phyloP scores from a whole-genome alignment of 257 asterid species.

The Nicotiana paniculata region DNA sequence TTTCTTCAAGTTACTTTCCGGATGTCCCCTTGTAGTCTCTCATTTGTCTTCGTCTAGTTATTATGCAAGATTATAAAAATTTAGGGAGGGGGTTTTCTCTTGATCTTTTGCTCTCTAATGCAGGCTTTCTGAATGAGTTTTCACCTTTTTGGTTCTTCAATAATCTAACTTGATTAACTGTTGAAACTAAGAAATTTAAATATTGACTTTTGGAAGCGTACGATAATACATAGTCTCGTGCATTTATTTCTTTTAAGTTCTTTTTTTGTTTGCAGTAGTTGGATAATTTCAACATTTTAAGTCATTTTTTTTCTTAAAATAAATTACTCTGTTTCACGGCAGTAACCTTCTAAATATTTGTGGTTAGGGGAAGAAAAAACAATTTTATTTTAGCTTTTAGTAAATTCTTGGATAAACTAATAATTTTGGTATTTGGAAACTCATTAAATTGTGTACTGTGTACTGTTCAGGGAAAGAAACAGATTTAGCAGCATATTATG shows the following conservation, averaged over 20 bases:
- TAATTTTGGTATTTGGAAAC: not conserved
- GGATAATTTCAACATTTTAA: not conserved
- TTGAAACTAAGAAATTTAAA: not conserved
- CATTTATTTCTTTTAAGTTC: not conserved
- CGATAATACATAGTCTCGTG: not conserved
- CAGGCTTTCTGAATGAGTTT: not conserved
- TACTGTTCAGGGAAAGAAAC: not conserved
- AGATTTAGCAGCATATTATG: not conserved
- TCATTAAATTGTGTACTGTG: not conserved
- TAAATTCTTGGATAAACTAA: not conserved
- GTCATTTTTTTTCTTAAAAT: not conserved
- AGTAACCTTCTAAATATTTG: not conserved
- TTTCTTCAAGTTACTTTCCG: too few species aligned
- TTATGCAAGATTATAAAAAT: not conserved
- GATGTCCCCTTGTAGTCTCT: too few species aligned
- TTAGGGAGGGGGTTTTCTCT: not conserved
- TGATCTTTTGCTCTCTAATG: not conserved
- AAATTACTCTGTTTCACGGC: not conserved
- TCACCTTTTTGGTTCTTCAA: not conserved
- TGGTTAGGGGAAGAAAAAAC: not conserved
- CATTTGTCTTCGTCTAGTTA: not conserved
- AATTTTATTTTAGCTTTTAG: not conserved
- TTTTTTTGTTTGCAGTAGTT: not conserved
- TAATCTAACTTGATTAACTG: not conserved
- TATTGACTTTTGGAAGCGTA: not conserved